Base-by-base conservation (phyloP, 768 basidiomycete genomes). In the Termitomyces eurrhizus region DNA sequence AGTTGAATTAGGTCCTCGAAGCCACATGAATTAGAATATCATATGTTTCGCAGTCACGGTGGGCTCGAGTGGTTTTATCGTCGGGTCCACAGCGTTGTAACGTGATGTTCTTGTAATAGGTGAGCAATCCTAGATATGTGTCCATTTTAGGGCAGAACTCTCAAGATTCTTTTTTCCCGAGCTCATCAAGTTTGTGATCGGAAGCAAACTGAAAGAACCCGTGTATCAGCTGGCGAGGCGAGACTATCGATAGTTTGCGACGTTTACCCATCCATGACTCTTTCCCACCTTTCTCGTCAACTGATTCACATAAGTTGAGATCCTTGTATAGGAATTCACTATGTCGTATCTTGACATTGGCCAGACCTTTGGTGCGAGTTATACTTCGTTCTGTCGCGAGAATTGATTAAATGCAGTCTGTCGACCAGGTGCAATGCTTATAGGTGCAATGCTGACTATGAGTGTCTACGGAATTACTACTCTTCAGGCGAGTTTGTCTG, bases 381-480 rank as follows among this genome's bases (percentile, higher is more conserved):
- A 35, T n/a, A 21, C 13, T 36, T 48, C 18, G 14, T 21, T 55
- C n/a, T 11, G 33, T 35, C 14, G 7, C 5, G 13, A 21, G 32
- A 33, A 33, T 14, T 21, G 12, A 35, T 13, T 24, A 16, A 46
- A 56, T 12, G 33, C 11, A 6, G 13, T 44, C 12, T 45, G 39
- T 6, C 14, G 11, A 21, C 26, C 55, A 76, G 77, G 78, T 24
- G 72, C 75, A 24, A 69, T 78, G 66, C 71, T 78, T 57, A 69
- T 76, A 37, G 77, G 75, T 14, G 69, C 70, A 24, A 66, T 77
- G 57, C 56, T 77, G 14, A 70, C 75, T 16, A 75, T 75, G 75
- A 64, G 68, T 44, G 61, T 79, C 58, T 80, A 79, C 59, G 78
- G 79, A 11, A 76, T 80, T 29, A 80, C 78, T 2, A 76, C 74